Evolutionary conservation across 164 flowering plant species (phyloP), one percentile per base, ranked within the genome.

Genomic region (Malania oleifera): DNA sequence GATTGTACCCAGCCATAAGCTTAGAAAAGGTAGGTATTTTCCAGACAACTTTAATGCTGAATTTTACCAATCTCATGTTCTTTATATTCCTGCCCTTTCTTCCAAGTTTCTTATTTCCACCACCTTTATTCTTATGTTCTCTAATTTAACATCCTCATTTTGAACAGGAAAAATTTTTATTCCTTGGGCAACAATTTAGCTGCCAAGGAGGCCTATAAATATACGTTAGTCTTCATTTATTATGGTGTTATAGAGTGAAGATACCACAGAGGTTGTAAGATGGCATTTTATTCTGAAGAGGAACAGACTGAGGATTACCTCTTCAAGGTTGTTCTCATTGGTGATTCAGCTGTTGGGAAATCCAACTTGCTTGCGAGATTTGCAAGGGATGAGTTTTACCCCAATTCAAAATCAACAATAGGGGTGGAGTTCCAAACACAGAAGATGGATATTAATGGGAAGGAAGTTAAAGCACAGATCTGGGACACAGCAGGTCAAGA

Each of bases 401-500:
- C 86, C 17, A 83, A 76, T 64, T 83, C 89, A 24, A 83, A 83
- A 59, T 83, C 89, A 18, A 83, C 89, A 0, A 83, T 83, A 26
- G 89, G 89, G 56, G 89, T 83, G 23, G 89, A 83, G 70, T 83
- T 83, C 62, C 86, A 83, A 60, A 83, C 89, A 18, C 86, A 83
- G 59, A 83, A 79, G 73, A 66, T 83, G 61, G 76, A 77, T 62
- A 83, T 83, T 44, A 77, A 77, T 44, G 86, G 86, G 44, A 83
- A 83, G 75, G 89, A 81, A 70, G 46, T 83, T 53, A 79, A 83
- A 63, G 89, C 89, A 17, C 89, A 83, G 68, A 83, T 83, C 57
- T 83, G 86, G 86, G 89, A 83, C 64, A 81, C 89, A 13, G 84
- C 89, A 5, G 89, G 89, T 43, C 89, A 83, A 56, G 89, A 83